Evolutionary conservation across 2,329 filamentous ascomycete genomes (phyloP).

Genomic region (Colletotrichum echinochloae): DNA sequence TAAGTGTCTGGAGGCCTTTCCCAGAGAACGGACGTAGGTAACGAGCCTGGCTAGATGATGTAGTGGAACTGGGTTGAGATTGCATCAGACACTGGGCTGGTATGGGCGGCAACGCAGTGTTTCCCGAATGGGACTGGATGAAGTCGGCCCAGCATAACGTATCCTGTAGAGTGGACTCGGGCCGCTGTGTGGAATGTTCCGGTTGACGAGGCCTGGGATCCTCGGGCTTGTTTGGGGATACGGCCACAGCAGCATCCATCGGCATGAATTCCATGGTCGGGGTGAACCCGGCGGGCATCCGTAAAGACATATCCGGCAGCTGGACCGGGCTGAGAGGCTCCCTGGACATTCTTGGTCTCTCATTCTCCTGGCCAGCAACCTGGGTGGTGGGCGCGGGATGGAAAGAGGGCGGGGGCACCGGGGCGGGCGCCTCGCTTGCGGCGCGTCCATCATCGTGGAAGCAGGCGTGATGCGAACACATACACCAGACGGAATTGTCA

Average conservation of each 20-base stretch:
- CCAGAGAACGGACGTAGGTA: conserved; percentile 68
- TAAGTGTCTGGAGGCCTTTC: conserved; percentile 66
- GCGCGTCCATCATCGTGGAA: conserved; percentile 65
- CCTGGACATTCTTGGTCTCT: conserved; percentile 60
- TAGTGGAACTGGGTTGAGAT: conserved; percentile 65
- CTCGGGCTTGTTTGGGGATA: conserved; percentile 49
- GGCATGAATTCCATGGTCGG: conserved; percentile 57
- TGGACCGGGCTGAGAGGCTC: conserved; percentile 65
- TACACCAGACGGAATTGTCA: conserved; percentile 66
- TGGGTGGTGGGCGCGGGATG: conserved; percentile 41
- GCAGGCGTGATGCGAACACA: conserved; percentile 73
- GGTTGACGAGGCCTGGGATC: conserved; percentile 41
- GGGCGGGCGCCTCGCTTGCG: conserved; percentile 44
- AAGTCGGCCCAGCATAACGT: conserved; percentile 64
- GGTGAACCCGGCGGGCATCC: conserved; percentile 52
- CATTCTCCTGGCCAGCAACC: conserved; percentile 63
- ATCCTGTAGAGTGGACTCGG: conserved; percentile 64
- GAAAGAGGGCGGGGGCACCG: conserved; percentile 17
- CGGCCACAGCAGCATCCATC: conserved; percentile 51
- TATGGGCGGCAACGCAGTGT: conserved; percentile 56
- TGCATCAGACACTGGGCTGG: conserved; percentile 63
- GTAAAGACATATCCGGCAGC: conserved; percentile 59
- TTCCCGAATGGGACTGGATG: conserved; percentile 54
- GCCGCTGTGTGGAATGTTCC: conserved; percentile 46
- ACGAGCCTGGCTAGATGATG: conserved; percentile 61